These are phyloP conservation scores for Conoideocrella luteorostrata DNA, from an alignment of 2,329 filamentous ascomycete species.

Conservation along the genomic window DNA sequence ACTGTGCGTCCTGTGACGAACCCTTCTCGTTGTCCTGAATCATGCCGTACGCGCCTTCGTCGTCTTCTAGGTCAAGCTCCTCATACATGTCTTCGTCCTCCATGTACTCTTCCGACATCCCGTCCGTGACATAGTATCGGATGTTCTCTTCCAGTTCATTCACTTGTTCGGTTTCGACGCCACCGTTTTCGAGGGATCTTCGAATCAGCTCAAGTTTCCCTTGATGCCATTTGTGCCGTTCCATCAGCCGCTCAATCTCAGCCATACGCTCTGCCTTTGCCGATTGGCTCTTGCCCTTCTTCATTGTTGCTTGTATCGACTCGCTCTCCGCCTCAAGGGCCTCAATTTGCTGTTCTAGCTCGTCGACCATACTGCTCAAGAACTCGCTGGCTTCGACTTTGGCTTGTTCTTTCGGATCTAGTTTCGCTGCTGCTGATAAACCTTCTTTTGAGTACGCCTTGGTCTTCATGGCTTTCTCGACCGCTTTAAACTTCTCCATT, in stretches of 20 bases:
- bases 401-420: conserved; percentile 97
- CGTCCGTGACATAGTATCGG: conserved; percentile 89
- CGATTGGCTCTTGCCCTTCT: conserved; percentile 87
- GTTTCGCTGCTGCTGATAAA: conserved; percentile 79
- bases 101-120: conserved; percentile 80
- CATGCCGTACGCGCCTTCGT: conserved; percentile 84
- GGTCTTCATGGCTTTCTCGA: conserved; percentile 99
- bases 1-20: conserved; percentile 94
- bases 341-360: conserved; percentile 91
- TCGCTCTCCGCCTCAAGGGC: conserved; percentile 85
- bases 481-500: conserved; percentile 99
- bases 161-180: conserved; percentile 80
- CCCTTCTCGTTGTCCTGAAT: conserved; percentile 72
- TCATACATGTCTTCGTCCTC: conserved; percentile 96
- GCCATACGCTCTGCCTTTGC: conserved; percentile 82
- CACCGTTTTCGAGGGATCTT: conserved; percentile 86
- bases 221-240: conserved; percentile 95
- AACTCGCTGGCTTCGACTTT: conserved; percentile 86
- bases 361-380: conserved; percentile 78
- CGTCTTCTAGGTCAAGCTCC: conserved; percentile 84
- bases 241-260: conserved; percentile 75
- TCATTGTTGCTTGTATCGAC: conserved; percentile 77
- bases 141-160: conserved; percentile 86
- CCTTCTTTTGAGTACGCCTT: conserved; percentile 99
- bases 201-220: conserved; percentile 86